These are phyloP conservation scores for Opeltia flavorubescens DNA, from an alignment of 495 filamentous ascomycete species.

Conservation along the genomic window DNA sequence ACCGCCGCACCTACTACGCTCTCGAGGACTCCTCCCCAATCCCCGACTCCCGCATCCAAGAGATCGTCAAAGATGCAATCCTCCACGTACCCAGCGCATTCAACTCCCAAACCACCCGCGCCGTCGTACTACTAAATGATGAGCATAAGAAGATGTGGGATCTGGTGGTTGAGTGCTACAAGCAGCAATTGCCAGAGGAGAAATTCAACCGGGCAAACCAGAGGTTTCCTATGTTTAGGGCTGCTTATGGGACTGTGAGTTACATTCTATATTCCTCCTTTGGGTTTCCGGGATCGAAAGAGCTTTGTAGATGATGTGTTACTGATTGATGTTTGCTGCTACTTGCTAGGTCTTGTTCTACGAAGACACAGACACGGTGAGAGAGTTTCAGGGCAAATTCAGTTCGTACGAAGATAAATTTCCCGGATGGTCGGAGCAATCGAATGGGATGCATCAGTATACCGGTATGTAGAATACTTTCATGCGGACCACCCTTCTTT, in stretches of 20 bases:
- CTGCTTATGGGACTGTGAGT: constrained; percentile 35
- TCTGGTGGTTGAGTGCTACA: constrained; percentile 26
- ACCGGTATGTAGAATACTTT: constrained; percentile 22
- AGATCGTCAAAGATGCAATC: constrained; percentile 34
- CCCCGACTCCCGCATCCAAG: constrained; percentile 33
- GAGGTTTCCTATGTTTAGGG: constrained; percentile 29
- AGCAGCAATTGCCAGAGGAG: constrained; percentile 26
- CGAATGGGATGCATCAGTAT: constrained; percentile 43
- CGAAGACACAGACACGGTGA: constrained; percentile 32
- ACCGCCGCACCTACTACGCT: constrained; percentile 35
- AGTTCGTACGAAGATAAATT: constrained; percentile 30
- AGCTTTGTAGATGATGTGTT: not conserved
- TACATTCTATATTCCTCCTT: not conserved
- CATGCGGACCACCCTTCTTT: not conserved
- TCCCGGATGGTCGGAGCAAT: constrained; percentile 35
- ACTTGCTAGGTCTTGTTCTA: constrained; percentile 34
- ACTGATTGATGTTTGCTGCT: not conserved
- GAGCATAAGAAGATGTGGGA: constrained; percentile 41
- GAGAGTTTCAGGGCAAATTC: constrained; percentile 31
- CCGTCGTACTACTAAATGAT: constrained; percentile 31
- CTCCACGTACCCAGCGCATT: constrained; percentile 36
- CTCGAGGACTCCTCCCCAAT: constrained; percentile 32
- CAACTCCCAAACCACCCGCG: constrained; percentile 40
- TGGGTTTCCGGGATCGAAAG: not conserved
- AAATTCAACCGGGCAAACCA: constrained; percentile 31